Base-by-base conservation (phyloP, 1,284 basidiomycete genomes). In the Gymnopus androsaceus region DNA sequence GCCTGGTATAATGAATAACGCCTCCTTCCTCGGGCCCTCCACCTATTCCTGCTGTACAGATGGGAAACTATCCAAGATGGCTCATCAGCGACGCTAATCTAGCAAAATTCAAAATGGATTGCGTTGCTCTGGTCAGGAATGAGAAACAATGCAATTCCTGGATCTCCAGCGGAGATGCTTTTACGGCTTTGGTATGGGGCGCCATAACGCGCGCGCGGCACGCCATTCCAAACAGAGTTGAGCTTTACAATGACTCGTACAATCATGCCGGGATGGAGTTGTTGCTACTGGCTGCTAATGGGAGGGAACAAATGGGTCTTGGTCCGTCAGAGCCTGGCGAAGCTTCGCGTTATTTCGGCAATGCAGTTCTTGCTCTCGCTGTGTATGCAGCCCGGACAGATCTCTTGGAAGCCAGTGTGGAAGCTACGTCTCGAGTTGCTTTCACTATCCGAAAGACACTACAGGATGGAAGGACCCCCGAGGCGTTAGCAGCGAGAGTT, bases 111-210 rank as follows among this genome's bases (percentile, higher is more conserved):
- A 57, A 57, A 49, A 12, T 4, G 6, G 56, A 57, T 19, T 53
- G 44, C 21, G 28, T 34, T 9, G 36, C 51, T 15, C 3, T 17
- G 17, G 6, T 45, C 23, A 40, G 12, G 15, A n/a, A n/a, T n/a
- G 7, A 36, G 4, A 23, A 38, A n/a, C 14, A 17, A 36, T 31
- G n/a, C 6, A 49, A 21, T 33, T 48, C 21, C 2, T 57, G 56
- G 56, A 53, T 57, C 9, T 57, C 56, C 36, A 53, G 41, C 28
- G 51, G 36, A 49, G 56, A 57, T 17, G 56, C 56, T 23, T 49
- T 57, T 30, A 49, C 56, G 7, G 56, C 56, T 47, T 33, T 57
- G 11, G 37, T 57, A 5, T 57, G 56, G 56, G 50, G 44, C 17
- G 50, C 51, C 14, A 46, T 53, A 21, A 53, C 56, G 15, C 56